Evolutionary conservation across 1,284 basidiomycete species (phyloP), one percentile per base, ranked within the genome.

Genomic region (Irpex sp.): DNA sequence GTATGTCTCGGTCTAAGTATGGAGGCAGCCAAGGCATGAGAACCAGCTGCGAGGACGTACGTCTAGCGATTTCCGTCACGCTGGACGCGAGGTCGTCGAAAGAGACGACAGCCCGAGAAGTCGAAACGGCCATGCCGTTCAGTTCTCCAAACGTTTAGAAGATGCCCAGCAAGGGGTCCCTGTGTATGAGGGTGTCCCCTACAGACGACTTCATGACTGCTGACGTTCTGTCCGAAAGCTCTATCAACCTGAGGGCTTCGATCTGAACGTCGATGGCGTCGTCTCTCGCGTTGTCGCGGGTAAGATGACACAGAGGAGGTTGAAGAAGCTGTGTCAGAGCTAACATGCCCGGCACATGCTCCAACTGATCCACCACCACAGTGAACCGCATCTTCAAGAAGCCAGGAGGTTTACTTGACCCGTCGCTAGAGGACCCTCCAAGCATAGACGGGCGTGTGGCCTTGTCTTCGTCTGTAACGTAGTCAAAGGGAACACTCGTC

Each of bases 361-460:
- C 94, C 65, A 97, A 82, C 74, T 89, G 91, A 74, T 96, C 94
- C n/a, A 99, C 83, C 15, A 98, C 89, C 65, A 98, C 87, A 0
- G 92, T 85, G 71, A 97, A 89, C 31, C 86, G 80, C 0, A 80
- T 81, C 69, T 81, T 86, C 71, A 74, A 74, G 1, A 71, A 49
- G 21, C 38, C 57, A 15, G 49, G 37, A 17, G 55, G 56, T 60
- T 44, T 55, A 13, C 36, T 31, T 36, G 40, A 62, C 52, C n/a
- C 60, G 59, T 48, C 67, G 31, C 48, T 38, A 38, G 60, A 54
- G 52, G 62, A 17, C 61, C 62, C 11, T 62, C 64, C 63, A 62
- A 51, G 60, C 19, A 57, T 51, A 17, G 62, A 47, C 19, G 49
- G 49, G 2, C 31, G 21, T 4, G 8, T 49, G 7, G 31, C 47